Percentiles rank a stretch among this genome's conserved stretches.
phyloP scores from a whole-genome alignment of 2,329 filamentous ascomycete genomes.

The Chaetoscypha palmicola region DNA sequence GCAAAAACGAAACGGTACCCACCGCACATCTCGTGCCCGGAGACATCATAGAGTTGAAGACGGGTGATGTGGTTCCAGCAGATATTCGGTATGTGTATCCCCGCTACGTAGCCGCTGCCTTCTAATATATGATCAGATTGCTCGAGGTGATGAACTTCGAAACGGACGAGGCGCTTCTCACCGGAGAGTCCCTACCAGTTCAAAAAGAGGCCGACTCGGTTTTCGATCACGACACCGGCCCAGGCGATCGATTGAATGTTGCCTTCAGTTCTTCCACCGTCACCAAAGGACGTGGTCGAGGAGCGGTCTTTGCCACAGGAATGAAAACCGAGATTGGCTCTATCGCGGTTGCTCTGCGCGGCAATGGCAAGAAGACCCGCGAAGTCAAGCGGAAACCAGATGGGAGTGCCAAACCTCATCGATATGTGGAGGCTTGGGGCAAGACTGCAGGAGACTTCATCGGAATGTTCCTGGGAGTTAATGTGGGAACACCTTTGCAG shows the following conservation, averaged over 20 bases:
- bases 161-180: constrained; percentile 55
- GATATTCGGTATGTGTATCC: constrained; percentile 30
- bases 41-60: constrained; percentile 50
- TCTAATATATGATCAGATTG: constrained; percentile 29
- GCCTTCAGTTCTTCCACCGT: constrained; percentile 56
- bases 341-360: constrained; percentile 54
- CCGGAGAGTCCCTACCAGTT: constrained; percentile 55
- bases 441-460: constrained; percentile 46
- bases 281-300: constrained; percentile 53
- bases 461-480: constrained; percentile 56
- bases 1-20: constrained; percentile 43
- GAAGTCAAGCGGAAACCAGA: constrained; percentile 42
- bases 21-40: constrained; percentile 49
- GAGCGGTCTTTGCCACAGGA: constrained; percentile 53
- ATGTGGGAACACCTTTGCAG: constrained; percentile 60
- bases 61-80: constrained; percentile 37
- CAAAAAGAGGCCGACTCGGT: constrained; percentile 43
- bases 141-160: constrained; percentile 49
- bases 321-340: constrained; percentile 57
- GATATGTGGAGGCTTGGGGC: constrained; percentile 35
- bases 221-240: constrained; percentile 45
- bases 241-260: constrained; percentile 55
- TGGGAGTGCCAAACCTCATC: constrained; percentile 42
- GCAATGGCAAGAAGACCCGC: constrained; percentile 40
- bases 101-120: neutral